Percentiles rank a stretch among this genome's conserved stretches.
Conservation (phyloP, 805 yeast genomes). For the Saccharomyces mikatae region DNA sequence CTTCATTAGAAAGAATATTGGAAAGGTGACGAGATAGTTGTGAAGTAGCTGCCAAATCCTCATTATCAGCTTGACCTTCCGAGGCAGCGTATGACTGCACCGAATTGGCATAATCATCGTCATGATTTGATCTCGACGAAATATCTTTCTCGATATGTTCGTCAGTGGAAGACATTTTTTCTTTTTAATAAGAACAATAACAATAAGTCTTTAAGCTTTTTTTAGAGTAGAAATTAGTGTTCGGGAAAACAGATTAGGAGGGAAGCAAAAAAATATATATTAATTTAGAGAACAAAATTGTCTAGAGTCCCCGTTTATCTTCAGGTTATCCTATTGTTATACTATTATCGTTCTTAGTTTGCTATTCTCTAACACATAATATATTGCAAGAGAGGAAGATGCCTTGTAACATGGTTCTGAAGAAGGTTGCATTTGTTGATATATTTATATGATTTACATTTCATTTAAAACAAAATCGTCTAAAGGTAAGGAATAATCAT, state of each 20-base stretch:
- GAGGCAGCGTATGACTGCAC: slow-evolving; percentile 15
- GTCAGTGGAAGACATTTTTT: slow-evolving; percentile 15
- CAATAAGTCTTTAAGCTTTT: not conserved
- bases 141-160: slow-evolving; percentile 13
- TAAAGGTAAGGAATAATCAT: not conserved
- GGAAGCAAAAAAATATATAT: not conserved
- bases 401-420: not conserved
- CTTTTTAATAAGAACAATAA: not conserved
- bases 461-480: not conserved
- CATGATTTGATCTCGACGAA: slow-evolving; percentile 12
- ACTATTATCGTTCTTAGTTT: not conserved
- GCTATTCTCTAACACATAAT: not conserved
- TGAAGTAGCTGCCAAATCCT: slow-evolving; percentile 18
- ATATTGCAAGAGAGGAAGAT: not conserved
- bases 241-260: not conserved
- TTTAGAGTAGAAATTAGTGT: not conserved
- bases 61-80: slow-evolving; percentile 12
- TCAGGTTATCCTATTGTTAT: not conserved
- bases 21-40: slow-evolving; percentile 28
- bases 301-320: not conserved
- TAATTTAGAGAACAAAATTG: not conserved
- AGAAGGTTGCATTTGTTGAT: not conserved
- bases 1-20: slow-evolving; percentile 28
- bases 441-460: not conserved
- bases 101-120: slow-evolving; percentile 16